Evolutionary conservation across 176 grass and related monocot species (phyloP).

Genomic region (Guadua angustifolia): DNA sequence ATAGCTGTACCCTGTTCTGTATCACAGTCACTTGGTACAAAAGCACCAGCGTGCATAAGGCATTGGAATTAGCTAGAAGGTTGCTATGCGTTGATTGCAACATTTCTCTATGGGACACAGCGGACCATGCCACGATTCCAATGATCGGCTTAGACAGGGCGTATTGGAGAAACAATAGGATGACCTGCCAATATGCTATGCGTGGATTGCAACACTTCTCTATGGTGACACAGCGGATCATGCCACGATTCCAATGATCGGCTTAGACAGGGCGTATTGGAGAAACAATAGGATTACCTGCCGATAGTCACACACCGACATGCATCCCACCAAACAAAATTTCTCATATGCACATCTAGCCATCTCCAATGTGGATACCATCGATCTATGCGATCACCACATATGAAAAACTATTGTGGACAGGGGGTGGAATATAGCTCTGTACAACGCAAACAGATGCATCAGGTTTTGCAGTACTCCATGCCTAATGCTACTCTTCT

Average conservation of each 20-base stretch:
- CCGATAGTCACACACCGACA: neutral
- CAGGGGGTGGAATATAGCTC: neutral
- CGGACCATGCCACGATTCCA: neutral
- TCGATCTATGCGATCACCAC: neutral
- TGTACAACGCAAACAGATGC: neutral
- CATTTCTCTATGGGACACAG: neutral
- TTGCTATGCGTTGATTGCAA: neutral
- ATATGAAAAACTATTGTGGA: conserved; percentile 3
- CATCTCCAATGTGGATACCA: neutral
- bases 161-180: too few species aligned
- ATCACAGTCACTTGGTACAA: neutral
- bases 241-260: neutral
- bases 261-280: neutral
- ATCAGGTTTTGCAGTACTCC: neutral
- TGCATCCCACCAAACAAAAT: neutral
- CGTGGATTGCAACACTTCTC: neutral
- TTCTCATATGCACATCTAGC: neutral
- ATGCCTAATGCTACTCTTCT: neutral
- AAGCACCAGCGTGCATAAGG: conserved; percentile 4
- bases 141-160: neutral
- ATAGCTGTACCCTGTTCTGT: neutral
- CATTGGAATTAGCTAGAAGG: conserved; percentile 18
- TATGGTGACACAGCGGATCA: neutral
- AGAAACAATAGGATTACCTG: conserved; percentile 16
- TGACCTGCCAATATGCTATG: neutral